These are phyloP conservation scores for Trichoderma sp. DNA, from an alignment of 2,329 filamentous ascomycete genomes.

Conservation along the genomic window DNA sequence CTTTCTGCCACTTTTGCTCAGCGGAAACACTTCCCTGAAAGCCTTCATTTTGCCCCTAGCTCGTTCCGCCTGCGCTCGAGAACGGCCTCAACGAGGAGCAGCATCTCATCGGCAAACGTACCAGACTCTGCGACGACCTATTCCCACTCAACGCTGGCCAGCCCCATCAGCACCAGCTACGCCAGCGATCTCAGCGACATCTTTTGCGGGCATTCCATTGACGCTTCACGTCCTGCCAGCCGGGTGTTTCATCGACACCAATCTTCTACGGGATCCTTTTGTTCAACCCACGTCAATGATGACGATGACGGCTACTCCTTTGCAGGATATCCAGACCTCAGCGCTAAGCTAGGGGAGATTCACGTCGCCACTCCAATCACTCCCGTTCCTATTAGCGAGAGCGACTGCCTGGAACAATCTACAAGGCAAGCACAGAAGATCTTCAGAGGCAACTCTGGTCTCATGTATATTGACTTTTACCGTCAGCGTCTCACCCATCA, in stretches of 20 bases:
- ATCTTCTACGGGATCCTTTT: slow-evolving; percentile 37
- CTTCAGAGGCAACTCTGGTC: background rate
- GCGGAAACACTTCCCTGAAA: slow-evolving; percentile 35
- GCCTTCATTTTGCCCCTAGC: slow-evolving; percentile 32
- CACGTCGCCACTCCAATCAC: slow-evolving; percentile 16
- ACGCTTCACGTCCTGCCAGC: slow-evolving; percentile 31
- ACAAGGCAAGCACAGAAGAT: slow-evolving; percentile 18
- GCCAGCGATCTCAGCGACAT: slow-evolving; percentile 38
- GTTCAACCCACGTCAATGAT: slow-evolving; percentile 42
- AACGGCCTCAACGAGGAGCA: slow-evolving; percentile 42
- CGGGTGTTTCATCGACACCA: slow-evolving; percentile 37
- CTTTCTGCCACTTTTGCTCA: slow-evolving; percentile 5
- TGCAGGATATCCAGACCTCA: slow-evolving; percentile 31
- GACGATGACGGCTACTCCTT: slow-evolving; percentile 35
- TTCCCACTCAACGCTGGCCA: slow-evolving; percentile 39
- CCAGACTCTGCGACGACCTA: slow-evolving; percentile 43
- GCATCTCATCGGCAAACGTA: slow-evolving; percentile 40
- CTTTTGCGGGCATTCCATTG: slow-evolving; percentile 32
- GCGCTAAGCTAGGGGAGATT: slow-evolving; percentile 20
- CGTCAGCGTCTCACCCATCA: slow-evolving; percentile 20
- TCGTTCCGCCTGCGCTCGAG: slow-evolving; percentile 38
- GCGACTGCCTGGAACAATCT: slow-evolving; percentile 6
- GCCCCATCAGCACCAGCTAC: slow-evolving; percentile 40
- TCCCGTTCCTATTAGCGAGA: slow-evolving; percentile 7
- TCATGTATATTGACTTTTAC: slow-evolving; percentile 13